Evolutionary conservation across 2,329 filamentous ascomycete species (phyloP).

Genomic region (Fusarium praegraminearum): DNA sequence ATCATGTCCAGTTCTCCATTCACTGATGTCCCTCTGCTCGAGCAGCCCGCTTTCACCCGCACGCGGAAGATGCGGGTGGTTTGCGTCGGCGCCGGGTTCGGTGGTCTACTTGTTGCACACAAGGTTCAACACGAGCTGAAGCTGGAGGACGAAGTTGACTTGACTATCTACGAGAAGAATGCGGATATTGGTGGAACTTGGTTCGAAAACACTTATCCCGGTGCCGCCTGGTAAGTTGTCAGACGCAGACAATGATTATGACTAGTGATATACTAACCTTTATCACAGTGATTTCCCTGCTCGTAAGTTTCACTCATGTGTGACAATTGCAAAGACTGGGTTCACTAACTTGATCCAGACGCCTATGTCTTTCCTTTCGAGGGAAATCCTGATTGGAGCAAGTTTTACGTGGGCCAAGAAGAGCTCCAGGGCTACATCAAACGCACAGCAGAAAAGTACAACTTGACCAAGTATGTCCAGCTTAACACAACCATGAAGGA

Average conservation of each 20-base stretch:
- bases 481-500: slow-evolving; percentile 5
- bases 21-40: slow-evolving; percentile 3
- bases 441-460: slow-evolving; percentile 8
- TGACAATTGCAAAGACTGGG: rapidly evolving
- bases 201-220: slow-evolving; percentile 20
- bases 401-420: not conserved
- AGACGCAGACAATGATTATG: not conserved
- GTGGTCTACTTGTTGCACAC: slow-evolving; percentile 10
- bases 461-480: slow-evolving; percentile 5
- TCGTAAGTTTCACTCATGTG: not conserved
- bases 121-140: slow-evolving; percentile 15
- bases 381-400: slow-evolving; percentile 12
- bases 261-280: not conserved
- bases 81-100: slow-evolving; percentile 8
- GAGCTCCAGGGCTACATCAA: slow-evolving; percentile 9
- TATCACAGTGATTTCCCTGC: slow-evolving; percentile 1
- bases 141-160: slow-evolving; percentile 3
- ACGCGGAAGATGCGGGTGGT: slow-evolving; percentile 14
- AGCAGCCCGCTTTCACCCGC: slow-evolving; percentile 12
- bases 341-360: not conserved
- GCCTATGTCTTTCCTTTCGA: slow-evolving; percentile 13
- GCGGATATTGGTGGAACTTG: slow-evolving; percentile 10
- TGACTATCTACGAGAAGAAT: slow-evolving; percentile 3
- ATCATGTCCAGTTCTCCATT: not conserved
- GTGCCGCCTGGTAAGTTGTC: slow-evolving; percentile 11